These are phyloP conservation scores for Pyrrhoderma lamaoense DNA, from an alignment of 1,284 basidiomycete species.

Conservation along the genomic window DNA sequence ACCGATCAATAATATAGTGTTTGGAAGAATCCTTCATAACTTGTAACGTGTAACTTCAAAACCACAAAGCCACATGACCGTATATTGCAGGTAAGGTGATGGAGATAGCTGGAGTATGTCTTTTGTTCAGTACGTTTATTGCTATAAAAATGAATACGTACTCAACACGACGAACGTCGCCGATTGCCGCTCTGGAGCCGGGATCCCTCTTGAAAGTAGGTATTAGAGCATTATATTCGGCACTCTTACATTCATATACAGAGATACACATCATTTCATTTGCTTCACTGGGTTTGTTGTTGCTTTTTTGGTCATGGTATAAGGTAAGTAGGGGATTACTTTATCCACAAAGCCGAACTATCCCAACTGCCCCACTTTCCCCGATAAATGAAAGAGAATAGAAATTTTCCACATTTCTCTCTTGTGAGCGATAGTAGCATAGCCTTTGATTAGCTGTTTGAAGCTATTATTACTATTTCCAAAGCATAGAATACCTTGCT, in stretches of 20 bases:
- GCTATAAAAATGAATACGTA: constrained; percentile 29
- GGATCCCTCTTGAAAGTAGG: constrained; percentile 33
- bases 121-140: constrained; percentile 16
- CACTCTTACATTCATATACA: constrained; percentile 43
- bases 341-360: constrained; percentile 46
- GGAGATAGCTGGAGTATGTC: too few species aligned
- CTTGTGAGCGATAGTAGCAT: constrained; percentile 53
- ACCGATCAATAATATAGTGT: too few species aligned
- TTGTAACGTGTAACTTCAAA: too few species aligned
- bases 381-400: constrained; percentile 50
- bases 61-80: background rate
- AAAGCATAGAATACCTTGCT: too few species aligned
- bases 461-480: too few species aligned
- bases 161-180: constrained; percentile 42
- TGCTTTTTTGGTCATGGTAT: background rate
- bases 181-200: constrained; percentile 45
- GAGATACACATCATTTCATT: too few species aligned
- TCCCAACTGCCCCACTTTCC: constrained; percentile 37
- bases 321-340: constrained; percentile 27
- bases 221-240: constrained; percentile 42
- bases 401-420: constrained; percentile 52
- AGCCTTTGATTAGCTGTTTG: too few species aligned
- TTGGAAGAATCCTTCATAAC: too few species aligned
- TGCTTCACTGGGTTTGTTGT: too few species aligned
- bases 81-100: too few species aligned